Base-by-base conservation (phyloP, 768 basidiomycete genomes). In the Russula griseocarnosa region DNA sequence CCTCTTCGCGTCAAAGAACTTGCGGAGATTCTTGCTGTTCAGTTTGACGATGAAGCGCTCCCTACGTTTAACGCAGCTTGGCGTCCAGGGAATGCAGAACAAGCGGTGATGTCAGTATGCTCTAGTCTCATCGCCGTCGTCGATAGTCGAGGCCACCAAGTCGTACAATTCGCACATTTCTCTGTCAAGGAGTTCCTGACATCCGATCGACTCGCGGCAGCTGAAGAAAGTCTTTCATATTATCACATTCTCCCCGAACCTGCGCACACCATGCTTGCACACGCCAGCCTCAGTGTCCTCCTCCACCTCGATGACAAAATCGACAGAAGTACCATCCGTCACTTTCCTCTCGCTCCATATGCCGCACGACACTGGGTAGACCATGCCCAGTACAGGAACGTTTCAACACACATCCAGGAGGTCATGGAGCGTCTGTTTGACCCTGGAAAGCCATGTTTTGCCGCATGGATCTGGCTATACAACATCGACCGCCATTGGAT, bases 131-230 rank as follows among this genome's bases (percentile, higher is more conserved):
- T 51, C 16, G 6, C 49, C 24, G 16, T 26, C 14, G 26, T 28
- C 49, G 24, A 26, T 28, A 44, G 20, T 20, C 6, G 20, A 5
- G 16, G 26, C 26, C 18, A 3, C 11, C 26, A 51, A 26, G 26
- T 51, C 0, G 16, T 65, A 4, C 60, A 61, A 8, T 65, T 65
- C 32, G 30, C 60, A 0, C 63, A 61, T 14, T 65, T 56, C 24
- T 62, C 63, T 1, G 63, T 65, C 20, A 61, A 62, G 10, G 64
- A 65, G 28, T 65, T 36, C 60, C 56, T 65, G 32, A 55, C 44
- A 16, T 65, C 64, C 20, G 8, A 46, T 0, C 64, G 55, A 32
- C 60, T 65, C 22, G 24, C 36, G 2, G 14, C 18, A 0, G 38
- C 32, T 11, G 49, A 40, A 44, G 30, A 57, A 3, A 16, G 10